phyloP scores from a whole-genome alignment of 78 protist genomes.

The slime mould (Dictyostelium discoideum) region dicty_2.7 NC_007089.4:3968001-3968500 shows the following conservation, averaged over 20 bases:
- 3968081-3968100: too few relatives aligned
- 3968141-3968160: conserved; percentile 18
- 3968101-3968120: background rate
- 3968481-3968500: conserved; percentile 40
- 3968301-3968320: conserved; percentile 47
- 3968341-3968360: conserved; percentile 3
- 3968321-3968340: conserved; percentile 21
- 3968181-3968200: background rate
- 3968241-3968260: background rate
- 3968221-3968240: background rate
- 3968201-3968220: background rate
- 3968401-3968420: background rate
- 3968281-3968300: conserved; percentile 16
- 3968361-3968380: background rate
- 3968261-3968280: background rate
- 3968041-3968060: background rate
- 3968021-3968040: background rate
- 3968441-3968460: conserved; percentile 3
- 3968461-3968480: background rate
- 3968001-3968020: background rate
- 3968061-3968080: background rate
- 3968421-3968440: background rate
- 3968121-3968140: conserved; percentile 3
- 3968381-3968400: conserved; percentile 17
- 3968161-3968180: background rate